Percentiles rank a stretch among this genome's conserved stretches.
These are phyloP conservation scores for Selenicereus undatus DNA, from an alignment of 148 eudicot species.

Conservation along the genomic window DNA sequence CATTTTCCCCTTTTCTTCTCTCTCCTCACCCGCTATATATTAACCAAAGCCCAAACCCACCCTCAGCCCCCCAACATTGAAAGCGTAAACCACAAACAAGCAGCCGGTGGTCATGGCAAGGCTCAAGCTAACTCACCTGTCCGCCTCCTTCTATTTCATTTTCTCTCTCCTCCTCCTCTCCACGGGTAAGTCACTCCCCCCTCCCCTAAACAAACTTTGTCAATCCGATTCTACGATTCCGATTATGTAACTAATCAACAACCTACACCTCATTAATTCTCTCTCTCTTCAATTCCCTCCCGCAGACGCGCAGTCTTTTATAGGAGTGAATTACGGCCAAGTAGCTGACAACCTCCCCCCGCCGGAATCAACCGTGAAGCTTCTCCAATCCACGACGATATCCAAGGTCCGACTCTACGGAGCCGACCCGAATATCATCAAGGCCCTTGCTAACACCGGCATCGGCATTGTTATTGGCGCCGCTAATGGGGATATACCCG, in stretches of 20 bases:
- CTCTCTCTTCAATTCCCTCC: not conserved
- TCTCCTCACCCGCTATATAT: not conserved
- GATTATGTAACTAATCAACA: not conserved
- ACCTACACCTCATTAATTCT: not conserved
- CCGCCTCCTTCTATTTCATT: not conserved
- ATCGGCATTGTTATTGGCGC: slow-evolving; percentile 74
- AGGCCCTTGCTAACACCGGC: slow-evolving; percentile 68
- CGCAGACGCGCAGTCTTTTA: slow-evolving; percentile 57
- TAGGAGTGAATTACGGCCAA: slow-evolving; percentile 83
- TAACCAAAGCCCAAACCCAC: not conserved
- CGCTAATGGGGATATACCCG: slow-evolving; percentile 75
- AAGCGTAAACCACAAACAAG: not conserved
- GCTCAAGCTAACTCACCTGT: not conserved
- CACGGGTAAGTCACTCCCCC: slow-evolving; percentile 4
- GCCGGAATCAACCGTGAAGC: slow-evolving; percentile 58
- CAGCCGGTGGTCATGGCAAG: slow-evolving; percentile 7
- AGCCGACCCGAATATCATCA: slow-evolving; percentile 67
- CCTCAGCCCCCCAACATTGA: not conserved
- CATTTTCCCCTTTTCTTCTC: not conserved
- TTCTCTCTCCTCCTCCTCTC: slow-evolving; percentile 17
- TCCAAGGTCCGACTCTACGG: slow-evolving; percentile 73
- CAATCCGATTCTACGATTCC: not conserved
- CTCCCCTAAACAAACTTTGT: no score
- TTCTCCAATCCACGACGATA: slow-evolving; percentile 55
- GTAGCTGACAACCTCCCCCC: slow-evolving; percentile 90